A percentile compares a stretch with the other conserved stretches of the same genome.
Evolutionary conservation across 2,329 filamentous ascomycete genomes (phyloP).

Genomic region (Phaeosphaeriaceae sp.): DNA sequence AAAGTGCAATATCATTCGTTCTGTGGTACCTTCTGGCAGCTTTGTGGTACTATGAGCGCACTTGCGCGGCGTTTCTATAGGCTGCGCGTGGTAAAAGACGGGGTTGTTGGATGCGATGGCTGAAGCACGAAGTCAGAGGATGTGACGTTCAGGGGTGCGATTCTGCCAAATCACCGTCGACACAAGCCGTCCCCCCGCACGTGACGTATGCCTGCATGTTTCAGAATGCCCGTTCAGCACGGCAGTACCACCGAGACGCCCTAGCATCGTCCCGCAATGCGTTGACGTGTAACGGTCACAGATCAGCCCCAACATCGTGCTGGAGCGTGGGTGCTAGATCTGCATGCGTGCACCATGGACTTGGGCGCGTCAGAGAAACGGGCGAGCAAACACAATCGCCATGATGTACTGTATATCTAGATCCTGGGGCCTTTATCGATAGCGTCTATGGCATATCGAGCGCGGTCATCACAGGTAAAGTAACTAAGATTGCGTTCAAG

Average conservation of each 20-base stretch:
- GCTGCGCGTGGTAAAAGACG: neutral
- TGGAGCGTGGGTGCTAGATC: constrained; percentile 15
- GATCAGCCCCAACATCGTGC: constrained; percentile 13
- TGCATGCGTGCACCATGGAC: constrained; percentile 7
- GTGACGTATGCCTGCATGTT: constrained; percentile 25
- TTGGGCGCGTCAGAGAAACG: constrained; percentile 3
- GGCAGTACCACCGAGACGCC: constrained; percentile 11
- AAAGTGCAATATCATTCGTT: neutral
- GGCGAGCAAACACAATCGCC: constrained; percentile 17
- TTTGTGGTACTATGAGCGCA: neutral
- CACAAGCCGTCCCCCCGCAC: constrained; percentile 19
- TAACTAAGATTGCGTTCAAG: constrained; percentile 6
- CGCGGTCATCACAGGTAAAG: constrained; percentile 27
- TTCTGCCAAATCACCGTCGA: constrained; percentile 22
- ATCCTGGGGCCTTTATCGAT: constrained; percentile 10
- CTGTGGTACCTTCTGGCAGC: neutral
- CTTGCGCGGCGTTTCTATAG: neutral
- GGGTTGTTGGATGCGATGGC: constrained; percentile 12
- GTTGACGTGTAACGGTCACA: constrained; percentile 27
- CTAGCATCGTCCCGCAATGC: constrained; percentile 18
- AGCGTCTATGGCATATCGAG: constrained; percentile 8
- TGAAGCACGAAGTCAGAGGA: constrained; percentile 24
- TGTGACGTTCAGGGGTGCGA: constrained; percentile 20
- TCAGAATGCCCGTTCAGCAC: constrained; percentile 20
- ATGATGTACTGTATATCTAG: constrained; percentile 16